Evolutionary conservation across 495 filamentous ascomycete genomes (phyloP).

Genomic region (Cercophora newfieldiana): DNA sequence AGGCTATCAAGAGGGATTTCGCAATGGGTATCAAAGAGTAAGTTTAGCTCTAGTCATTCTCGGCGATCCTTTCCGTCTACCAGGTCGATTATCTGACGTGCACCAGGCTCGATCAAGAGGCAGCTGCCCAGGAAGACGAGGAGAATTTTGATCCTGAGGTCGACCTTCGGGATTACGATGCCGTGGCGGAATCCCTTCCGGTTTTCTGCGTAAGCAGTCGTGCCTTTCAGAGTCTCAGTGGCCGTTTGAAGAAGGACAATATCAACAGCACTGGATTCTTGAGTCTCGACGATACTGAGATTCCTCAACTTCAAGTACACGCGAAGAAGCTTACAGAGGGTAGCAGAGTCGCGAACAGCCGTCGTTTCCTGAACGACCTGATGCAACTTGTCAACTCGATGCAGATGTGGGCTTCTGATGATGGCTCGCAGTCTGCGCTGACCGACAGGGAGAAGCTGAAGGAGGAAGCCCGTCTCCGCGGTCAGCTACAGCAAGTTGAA

Average conservation of each 20-base stretch:
- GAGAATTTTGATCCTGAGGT: constrained; percentile 42
- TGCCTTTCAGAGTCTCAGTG: constrained; percentile 61
- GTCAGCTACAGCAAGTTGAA: constrained; percentile 46
- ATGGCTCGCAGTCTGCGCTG: constrained; percentile 45
- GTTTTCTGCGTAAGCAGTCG: constrained; percentile 65
- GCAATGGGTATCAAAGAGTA: constrained; percentile 57
- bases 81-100: background rate
- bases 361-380: constrained; percentile 49
- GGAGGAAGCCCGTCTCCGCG: constrained; percentile 45
- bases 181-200: constrained; percentile 55
- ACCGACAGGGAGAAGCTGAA: constrained; percentile 42
- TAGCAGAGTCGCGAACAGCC: constrained; percentile 26
- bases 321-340: constrained; percentile 60
- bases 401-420: constrained; percentile 54
- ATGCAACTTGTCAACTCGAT: constrained; percentile 59
- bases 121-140: constrained; percentile 33
- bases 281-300: constrained; percentile 44
- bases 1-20: constrained; percentile 61
- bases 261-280: constrained; percentile 41
- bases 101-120: constrained; percentile 37
- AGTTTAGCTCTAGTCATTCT: constrained; percentile 4
- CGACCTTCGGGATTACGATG: constrained; percentile 59
- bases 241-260: constrained; percentile 47
- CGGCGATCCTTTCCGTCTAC: background rate
- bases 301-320: constrained; percentile 61